Evolutionary conservation across 169 alveolate genomes (phyloP), one percentile per base, ranked within the genome.

Genomic region (Perkinsus chesapeaki): DNA sequence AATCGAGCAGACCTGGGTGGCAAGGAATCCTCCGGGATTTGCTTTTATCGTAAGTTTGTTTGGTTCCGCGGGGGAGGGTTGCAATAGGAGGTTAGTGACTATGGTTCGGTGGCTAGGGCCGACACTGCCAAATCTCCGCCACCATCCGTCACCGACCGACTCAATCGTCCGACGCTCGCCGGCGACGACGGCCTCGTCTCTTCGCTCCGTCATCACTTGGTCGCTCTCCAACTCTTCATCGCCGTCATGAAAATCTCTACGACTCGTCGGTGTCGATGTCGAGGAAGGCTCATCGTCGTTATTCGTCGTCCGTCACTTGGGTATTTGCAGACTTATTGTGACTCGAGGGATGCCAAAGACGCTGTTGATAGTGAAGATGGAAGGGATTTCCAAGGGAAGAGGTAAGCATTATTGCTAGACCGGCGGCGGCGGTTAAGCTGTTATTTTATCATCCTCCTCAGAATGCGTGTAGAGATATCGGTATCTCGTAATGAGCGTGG

Each of bases 11-110:
- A 92, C 93, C 36, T 94, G 95, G 95, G 95, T 94, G 3, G 95
- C 95, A 31, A 73, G 95, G 73, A 94, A 94, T 73, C 95, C 95
- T 23, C 95, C 95, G 0, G 95, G 95, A 91, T 94, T 94, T 73
- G 95, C 95, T 0, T 94, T 94, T 31, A 73, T 94, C 72, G 95
- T 94, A 48, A 82, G 95, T 20, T 5, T 39, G n/a, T 5, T 3
- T 39, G 93, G 3, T 92, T 93, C 73, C 73, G n/a, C 60, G 20
- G 43, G 48, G 91, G 91, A 39, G 23, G 60, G 95, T 93, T 38
- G 95, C 93, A 23, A 93, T 38, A 92, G 82, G 34, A 92, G 92
- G 12, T 73, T 39, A 19, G 73, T n/a, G 39, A 93, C 91, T 16
- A 43, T 93, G 27, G 39, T 73, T 9, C 94, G 95, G 48, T 82